Evolutionary conservation across 352 stramenopile species (phyloP).

Genomic region (Globisporangium carolinianum): DNA sequence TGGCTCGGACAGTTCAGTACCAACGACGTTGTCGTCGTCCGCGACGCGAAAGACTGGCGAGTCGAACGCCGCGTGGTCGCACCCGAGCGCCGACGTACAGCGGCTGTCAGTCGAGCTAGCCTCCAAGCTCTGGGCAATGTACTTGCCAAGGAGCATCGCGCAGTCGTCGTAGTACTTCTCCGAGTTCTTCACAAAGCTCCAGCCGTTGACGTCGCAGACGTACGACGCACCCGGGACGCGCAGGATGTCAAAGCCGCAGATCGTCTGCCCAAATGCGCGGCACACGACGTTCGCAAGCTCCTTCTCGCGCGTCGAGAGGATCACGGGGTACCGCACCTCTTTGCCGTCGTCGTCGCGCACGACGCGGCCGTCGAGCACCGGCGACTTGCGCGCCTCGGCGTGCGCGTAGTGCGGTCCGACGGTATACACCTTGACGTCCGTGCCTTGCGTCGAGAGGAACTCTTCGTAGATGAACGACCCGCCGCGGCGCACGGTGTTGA

Average conservation of each 20-base stretch:
- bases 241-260: conserved; percentile 99
- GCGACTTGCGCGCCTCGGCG: conserved; percentile 98
- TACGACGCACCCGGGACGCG: conserved; percentile 89
- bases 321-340: conserved; percentile 98
- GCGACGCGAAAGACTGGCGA: conserved; percentile 59
- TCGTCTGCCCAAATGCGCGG: conserved; percentile 80
- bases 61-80: conserved; percentile 42
- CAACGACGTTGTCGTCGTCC: conserved; percentile 27
- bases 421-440: conserved; percentile 99
- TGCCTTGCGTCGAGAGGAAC: conserved; percentile 99
- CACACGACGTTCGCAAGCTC: conserved; percentile 93
- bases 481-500: conserved; percentile 90
- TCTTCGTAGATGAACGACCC: conserved; percentile 97
- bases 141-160: conserved; percentile 88
- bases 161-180: conserved; percentile 99
- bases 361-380: conserved; percentile 98
- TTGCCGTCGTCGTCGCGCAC: conserved; percentile 96
- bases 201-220: conserved; percentile 99
- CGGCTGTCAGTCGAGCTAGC: conserved; percentile 6
- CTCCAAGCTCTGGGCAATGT: conserved; percentile 53
- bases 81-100: conserved; percentile 27
- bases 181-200: conserved; percentile 99
- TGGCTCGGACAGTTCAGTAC: conserved; percentile 56
- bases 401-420: conserved; percentile 98
- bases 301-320: conserved; percentile 98